Conservation (phyloP, 768 basidiomycete species). For the Sporobolomyces phaffii region DNA sequence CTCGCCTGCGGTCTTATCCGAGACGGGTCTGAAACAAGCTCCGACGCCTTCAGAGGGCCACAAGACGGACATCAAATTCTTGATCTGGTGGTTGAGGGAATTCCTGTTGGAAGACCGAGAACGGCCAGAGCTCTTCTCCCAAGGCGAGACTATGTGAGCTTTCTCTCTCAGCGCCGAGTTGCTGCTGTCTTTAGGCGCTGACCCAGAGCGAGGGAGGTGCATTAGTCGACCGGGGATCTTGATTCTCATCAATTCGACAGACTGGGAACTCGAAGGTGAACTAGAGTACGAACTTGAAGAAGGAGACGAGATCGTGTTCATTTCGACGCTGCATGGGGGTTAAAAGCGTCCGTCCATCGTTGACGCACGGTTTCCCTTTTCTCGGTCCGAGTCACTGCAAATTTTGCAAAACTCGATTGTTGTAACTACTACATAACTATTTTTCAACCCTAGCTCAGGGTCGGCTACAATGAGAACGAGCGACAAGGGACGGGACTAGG, state of each 20-base stretch:
- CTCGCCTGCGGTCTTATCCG: conserved; percentile 21
- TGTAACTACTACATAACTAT: conserved; percentile 1
- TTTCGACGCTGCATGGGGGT: conserved; percentile 91
- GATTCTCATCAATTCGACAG: conserved; percentile 92
- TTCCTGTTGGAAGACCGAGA: conserved; percentile 64
- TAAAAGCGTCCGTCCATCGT: conserved; percentile 43
- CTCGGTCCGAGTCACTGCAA: neutral
- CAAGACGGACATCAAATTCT: conserved; percentile 60
- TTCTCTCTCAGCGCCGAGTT: neutral
- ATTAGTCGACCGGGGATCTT: conserved; percentile 87
- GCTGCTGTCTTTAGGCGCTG: neutral
- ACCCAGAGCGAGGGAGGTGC: neutral
- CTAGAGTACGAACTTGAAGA: conserved; percentile 71
- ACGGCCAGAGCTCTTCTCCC: conserved; percentile 80
- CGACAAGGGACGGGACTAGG: neutral
- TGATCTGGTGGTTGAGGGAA: conserved; percentile 71
- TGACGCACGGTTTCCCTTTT: neutral
- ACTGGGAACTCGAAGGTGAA: conserved; percentile 97
- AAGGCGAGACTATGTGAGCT: conserved; percentile 73
- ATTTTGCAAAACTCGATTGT: neutral
- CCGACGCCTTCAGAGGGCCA: conserved; percentile 42
- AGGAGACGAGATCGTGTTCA: conserved; percentile 88
- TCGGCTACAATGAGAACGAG: neutral
- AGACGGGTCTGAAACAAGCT: conserved; percentile 31
- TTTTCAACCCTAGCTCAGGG: too few relatives aligned